Base-by-base conservation (phyloP, 805 yeast genomes). In the Hanseniaspora pseudoguilliermondii region DNA sequence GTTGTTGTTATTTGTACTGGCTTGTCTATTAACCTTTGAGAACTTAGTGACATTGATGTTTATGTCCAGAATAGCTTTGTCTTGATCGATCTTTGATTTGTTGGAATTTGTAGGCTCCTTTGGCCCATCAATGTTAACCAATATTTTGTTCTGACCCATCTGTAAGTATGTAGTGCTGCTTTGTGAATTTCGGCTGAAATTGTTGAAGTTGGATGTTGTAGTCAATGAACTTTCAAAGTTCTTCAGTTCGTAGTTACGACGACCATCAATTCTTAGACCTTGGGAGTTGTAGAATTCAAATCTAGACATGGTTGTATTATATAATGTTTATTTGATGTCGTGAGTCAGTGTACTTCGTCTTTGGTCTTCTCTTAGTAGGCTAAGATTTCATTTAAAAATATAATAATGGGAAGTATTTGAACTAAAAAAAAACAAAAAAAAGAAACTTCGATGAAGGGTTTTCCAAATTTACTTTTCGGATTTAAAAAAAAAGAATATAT, bases 161-260 rank as follows among this genome's bases (percentile, higher is more conserved):
- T 90, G 93, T 21, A 93, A 81, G 61, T 83, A 84, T 2, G 97
- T 82, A 0, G 97, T 90, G 7, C 97, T 98, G 69, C 91, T 97
- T 61, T 77, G 80, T 6, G 96, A 88, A 64, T 90, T 97, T 1
- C 97, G 89, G 64, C 88, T 88, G 42, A 49, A 49, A 20, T 55
- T 55, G 47, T 52, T 36, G 32, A 44, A 52, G 18, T 38, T 52
- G 21, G 55, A 52, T 25, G 55, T 44, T 8, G 55, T 52, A 16
- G 58, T 49, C 54, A 87, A 81, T 20, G 81, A 78, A 65, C 95
- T 86, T 40, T 79, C 80, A 64, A 93, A 86, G 34, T 82, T 76
- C 50, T 97, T 81, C 46, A 90, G 75, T 68, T 93, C 98, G 64
- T 91, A 88, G 89, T 93, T 89, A 59, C 98, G 77, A 63, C 98